These are phyloP conservation scores for Lactarius indigo DNA, from an alignment of 768 basidiomycete genomes.

Conservation along the genomic window DNA sequence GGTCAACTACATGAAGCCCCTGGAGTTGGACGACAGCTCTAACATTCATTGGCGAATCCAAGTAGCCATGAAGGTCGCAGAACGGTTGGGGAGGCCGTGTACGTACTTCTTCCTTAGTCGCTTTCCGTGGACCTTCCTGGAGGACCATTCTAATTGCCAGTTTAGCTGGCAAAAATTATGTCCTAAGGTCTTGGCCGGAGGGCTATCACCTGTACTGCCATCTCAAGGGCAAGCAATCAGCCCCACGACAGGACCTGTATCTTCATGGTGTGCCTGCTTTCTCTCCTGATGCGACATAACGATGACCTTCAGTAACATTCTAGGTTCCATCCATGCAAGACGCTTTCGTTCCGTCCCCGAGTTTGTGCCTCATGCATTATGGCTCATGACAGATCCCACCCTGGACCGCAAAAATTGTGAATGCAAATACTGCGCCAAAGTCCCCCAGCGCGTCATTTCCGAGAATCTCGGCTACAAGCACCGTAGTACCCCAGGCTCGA, in stretches of 20 bases:
- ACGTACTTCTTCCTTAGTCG: constrained; percentile 25
- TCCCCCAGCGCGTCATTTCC: constrained; percentile 67
- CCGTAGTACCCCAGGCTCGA: constrained; percentile 4
- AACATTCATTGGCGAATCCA: constrained; percentile 52
- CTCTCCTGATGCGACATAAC: background rate
- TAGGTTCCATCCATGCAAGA: constrained; percentile 42
- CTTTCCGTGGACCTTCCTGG: background rate
- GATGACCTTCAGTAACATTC: background rate
- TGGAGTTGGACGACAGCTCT: constrained; percentile 48
- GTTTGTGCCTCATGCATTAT: constrained; percentile 79
- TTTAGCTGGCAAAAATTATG: constrained; percentile 51
- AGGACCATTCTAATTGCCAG: background rate
- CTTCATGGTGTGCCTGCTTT: constrained; percentile 53
- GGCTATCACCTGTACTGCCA: constrained; percentile 75
- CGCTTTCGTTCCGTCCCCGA: constrained; percentile 82
- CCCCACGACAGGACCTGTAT: constrained; percentile 73
- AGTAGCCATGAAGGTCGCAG: constrained; percentile 42
- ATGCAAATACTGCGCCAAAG: constrained; percentile 77
- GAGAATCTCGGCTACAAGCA: constrained; percentile 49
- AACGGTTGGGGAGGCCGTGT: constrained; percentile 49
- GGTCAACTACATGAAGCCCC: constrained; percentile 67
- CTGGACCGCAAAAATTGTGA: constrained; percentile 49
- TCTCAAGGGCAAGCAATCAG: constrained; percentile 53
- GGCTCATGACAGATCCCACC: constrained; percentile 60
- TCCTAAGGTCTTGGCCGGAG: constrained; percentile 60